Percentiles rank a stretch among this genome's conserved stretches.
These are phyloP conservation scores for Sphaerostilbella broomeana DNA, from an alignment of 2,329 filamentous ascomycete species.

Conservation along the genomic window DNA sequence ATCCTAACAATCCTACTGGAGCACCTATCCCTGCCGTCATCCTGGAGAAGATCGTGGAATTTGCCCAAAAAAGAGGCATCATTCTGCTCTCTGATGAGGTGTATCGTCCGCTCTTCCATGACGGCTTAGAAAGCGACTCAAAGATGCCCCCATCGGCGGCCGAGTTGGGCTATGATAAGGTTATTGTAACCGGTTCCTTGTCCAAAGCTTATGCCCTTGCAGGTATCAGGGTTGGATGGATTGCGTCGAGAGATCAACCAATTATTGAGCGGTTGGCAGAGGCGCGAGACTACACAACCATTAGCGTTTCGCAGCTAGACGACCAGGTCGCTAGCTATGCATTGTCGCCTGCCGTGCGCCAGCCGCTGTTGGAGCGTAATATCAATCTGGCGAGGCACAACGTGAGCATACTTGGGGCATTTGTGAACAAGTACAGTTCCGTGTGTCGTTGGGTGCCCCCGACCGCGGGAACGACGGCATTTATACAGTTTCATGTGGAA, in stretches of 20 bases:
- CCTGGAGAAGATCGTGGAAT: slow-evolving; percentile 53
- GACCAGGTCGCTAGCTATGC: slow-evolving; percentile 73
- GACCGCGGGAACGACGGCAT: slow-evolving; percentile 71
- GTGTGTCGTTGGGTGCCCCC: slow-evolving; percentile 67
- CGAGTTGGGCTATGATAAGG: slow-evolving; percentile 63
- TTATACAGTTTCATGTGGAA: slow-evolving; percentile 60
- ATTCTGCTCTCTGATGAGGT: slow-evolving; percentile 73
- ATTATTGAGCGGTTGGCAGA: slow-evolving; percentile 58
- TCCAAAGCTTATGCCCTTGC: slow-evolving; percentile 82
- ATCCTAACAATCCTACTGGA: slow-evolving; percentile 80
- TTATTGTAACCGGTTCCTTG: slow-evolving; percentile 70
- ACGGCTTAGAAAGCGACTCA: slow-evolving; percentile 25
- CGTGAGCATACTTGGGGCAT: slow-evolving; percentile 57
- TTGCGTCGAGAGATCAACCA: slow-evolving; percentile 57
- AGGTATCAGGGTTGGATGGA: slow-evolving; percentile 77
- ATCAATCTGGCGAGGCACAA: slow-evolving; percentile 59
- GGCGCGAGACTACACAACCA: slow-evolving; percentile 76
- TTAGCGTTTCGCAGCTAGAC: slow-evolving; percentile 77
- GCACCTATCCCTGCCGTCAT: slow-evolving; percentile 56
- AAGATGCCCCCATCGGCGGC: slow-evolving; percentile 57
- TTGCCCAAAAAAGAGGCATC: slow-evolving; percentile 58
- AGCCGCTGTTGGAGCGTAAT: slow-evolving; percentile 47
- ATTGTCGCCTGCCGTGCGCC: slow-evolving; percentile 43
- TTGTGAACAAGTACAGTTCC: slow-evolving; percentile 57
- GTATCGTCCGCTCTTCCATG: slow-evolving; percentile 76